Percentiles rank a stretch among this genome's conserved stretches.
phyloP scores from a whole-genome alignment of 495 filamentous ascomycete genomes.

The Hypoxylon cercidicola region DNA sequence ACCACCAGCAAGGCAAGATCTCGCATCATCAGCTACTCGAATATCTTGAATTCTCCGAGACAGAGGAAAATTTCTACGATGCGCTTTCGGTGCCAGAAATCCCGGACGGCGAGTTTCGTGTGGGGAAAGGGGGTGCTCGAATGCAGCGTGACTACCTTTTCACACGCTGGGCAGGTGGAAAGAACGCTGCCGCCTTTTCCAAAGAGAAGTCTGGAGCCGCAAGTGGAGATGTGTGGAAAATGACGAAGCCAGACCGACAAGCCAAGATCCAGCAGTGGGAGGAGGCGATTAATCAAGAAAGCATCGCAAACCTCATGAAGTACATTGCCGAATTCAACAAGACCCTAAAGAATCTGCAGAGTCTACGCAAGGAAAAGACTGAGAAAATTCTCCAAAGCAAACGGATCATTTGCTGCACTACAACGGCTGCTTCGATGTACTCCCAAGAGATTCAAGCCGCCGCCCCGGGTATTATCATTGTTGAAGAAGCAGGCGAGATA shows the following conservation, averaged over 20 bases:
- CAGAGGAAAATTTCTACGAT: conserved; percentile 64
- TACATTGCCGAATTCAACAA: conserved; percentile 56
- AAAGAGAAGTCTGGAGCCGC: conserved; percentile 35
- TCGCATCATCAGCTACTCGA: conserved; percentile 60
- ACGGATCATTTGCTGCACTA: conserved; percentile 78
- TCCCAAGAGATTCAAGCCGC: conserved; percentile 61
- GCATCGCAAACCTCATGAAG: conserved; percentile 51
- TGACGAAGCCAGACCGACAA: conserved; percentile 53
- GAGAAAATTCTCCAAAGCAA: conserved; percentile 62
- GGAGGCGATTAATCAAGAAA: conserved; percentile 60
- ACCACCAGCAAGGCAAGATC: conserved; percentile 5
- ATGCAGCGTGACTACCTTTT: conserved; percentile 64
- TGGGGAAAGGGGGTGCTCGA: conserved; percentile 59
- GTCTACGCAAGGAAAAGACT: conserved; percentile 57
- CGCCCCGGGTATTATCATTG: conserved; percentile 65
- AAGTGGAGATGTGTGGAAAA: conserved; percentile 63
- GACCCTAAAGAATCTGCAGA: conserved; percentile 50
- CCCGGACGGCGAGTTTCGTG: conserved; percentile 54
- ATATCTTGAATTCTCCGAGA: conserved; percentile 68
- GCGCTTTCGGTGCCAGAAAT: conserved; percentile 60
- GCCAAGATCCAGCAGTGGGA: conserved; percentile 59
- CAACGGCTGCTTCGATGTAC: conserved; percentile 76
- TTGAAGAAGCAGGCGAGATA: conserved; percentile 86
- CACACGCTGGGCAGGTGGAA: conserved; percentile 64
- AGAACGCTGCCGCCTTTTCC: conserved; percentile 56